These are phyloP conservation scores for Aspergillus fumigatus DNA, from an alignment of 2,329 filamentous ascomycete species.

Conservation along the genomic window DNA sequence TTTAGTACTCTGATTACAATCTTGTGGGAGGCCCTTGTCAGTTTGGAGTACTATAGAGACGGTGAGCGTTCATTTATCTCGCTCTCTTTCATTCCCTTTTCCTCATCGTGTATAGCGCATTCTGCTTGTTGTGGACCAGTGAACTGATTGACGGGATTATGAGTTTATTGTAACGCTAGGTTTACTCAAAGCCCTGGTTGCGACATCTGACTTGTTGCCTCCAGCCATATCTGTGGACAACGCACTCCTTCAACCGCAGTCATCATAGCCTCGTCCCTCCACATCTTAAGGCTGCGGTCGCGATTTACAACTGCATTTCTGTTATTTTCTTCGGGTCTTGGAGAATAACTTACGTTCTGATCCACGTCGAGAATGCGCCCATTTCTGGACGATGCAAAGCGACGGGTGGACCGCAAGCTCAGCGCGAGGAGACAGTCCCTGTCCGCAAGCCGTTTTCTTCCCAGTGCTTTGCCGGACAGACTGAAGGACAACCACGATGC, in stretches of 20 bases:
- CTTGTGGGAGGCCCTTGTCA: conserved; percentile 1
- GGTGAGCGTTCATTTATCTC: conserved; percentile 3
- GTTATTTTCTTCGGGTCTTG: neutral
- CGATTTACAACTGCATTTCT: neutral
- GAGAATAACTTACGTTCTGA: neutral
- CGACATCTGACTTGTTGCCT: neutral
- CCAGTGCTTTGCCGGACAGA: conserved; percentile 53
- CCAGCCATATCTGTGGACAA: neutral
- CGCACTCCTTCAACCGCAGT: neutral
- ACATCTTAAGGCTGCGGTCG: neutral
- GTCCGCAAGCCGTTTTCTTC: conserved; percentile 40
- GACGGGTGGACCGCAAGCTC: conserved; percentile 39
- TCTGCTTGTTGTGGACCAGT: neutral
- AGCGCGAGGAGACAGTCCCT: conserved; percentile 39
- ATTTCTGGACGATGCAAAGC: conserved; percentile 38
- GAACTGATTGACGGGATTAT: conserved; percentile 11
- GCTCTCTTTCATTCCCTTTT: neutral
- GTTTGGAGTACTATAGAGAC: conserved; percentile 3
- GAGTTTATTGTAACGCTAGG: conserved; percentile 2
- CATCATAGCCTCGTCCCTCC: neutral
- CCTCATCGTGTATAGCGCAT: neutral
- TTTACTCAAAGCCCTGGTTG: neutral
- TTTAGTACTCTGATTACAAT: conserved; percentile 1
- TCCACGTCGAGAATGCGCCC: conserved; percentile 27
- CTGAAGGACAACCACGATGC: conserved; percentile 56